Evolutionary conservation across 2,329 filamentous ascomycete species (phyloP).

Genomic region (Colletotrichum sp.): DNA sequence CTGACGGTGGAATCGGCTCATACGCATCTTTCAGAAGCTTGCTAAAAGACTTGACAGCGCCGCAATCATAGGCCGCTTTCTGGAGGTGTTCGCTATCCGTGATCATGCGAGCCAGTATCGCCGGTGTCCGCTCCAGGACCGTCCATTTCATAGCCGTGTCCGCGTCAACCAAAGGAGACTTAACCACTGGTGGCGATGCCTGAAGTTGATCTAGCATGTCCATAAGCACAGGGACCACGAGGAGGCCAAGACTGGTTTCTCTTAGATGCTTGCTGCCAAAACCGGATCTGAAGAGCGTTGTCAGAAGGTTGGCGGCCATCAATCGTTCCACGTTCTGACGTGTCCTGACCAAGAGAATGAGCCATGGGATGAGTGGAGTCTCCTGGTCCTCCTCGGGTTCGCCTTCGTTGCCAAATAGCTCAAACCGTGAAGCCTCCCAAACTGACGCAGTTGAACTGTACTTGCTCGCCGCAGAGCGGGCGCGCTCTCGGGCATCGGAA

Average conservation of each 20-base stretch:
- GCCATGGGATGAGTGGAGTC: constrained; percentile 75
- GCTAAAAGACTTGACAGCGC: constrained; percentile 50
- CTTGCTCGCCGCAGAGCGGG: constrained; percentile 29
- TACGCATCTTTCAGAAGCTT: constrained; percentile 58
- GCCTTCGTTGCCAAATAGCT: constrained; percentile 27
- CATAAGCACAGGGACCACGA: constrained; percentile 75
- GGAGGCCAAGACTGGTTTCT: constrained; percentile 67
- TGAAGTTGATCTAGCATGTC: constrained; percentile 47
- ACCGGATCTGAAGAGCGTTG: constrained; percentile 71
- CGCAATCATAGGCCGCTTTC: constrained; percentile 76
- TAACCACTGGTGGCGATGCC: constrained; percentile 1
- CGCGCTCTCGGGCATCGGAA: constrained; percentile 42
- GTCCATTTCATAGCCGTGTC: constrained; percentile 47
- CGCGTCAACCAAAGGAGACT: constrained; percentile 35
- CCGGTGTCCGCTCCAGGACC: constrained; percentile 74
- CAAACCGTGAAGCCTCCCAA: constrained; percentile 37
- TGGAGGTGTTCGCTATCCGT: constrained; percentile 81
- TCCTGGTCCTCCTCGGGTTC: constrained; percentile 65
- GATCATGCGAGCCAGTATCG: constrained; percentile 78
- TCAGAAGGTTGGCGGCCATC: constrained; percentile 72
- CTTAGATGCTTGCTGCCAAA: constrained; percentile 65
- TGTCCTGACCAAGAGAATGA: constrained; percentile 68
- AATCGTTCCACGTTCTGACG: constrained; percentile 64
- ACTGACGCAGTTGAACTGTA: constrained; percentile 28
- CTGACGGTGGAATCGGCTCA: constrained; percentile 41